phyloP scores from a whole-genome alignment of 805 yeast genomes.

The Zygoascus biomembranicola region DNA sequence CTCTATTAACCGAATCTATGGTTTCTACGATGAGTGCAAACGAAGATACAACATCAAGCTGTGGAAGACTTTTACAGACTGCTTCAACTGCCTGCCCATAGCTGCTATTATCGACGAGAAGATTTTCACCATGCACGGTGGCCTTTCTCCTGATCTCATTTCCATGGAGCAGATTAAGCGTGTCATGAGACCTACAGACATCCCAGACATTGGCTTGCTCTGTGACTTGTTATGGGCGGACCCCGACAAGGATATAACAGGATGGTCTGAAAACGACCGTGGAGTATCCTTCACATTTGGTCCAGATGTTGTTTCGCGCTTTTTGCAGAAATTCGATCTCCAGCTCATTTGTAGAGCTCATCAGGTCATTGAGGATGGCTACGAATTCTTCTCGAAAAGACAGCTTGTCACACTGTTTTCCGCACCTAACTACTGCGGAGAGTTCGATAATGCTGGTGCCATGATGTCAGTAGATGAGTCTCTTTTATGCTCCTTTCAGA shows the following conservation, averaged over 20 bases:
- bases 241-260: conserved; percentile 63
- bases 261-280: conserved; percentile 70
- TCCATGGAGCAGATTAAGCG: conserved; percentile 61
- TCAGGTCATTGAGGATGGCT: conserved; percentile 68
- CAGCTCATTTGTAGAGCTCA: conserved; percentile 55
- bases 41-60: conserved; percentile 4
- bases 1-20: conserved; percentile 38
- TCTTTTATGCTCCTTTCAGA: conserved; percentile 3
- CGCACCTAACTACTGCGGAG: conserved; percentile 5
- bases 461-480: conserved; percentile 68
- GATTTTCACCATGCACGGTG: conserved; percentile 77
- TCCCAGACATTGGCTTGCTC: conserved; percentile 61
- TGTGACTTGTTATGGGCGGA: conserved; percentile 68
- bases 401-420: conserved; percentile 37
- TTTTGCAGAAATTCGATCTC: conserved; percentile 3
- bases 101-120: conserved; percentile 86
- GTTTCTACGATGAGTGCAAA: conserved; percentile 5
- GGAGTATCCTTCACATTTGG: conserved; percentile 65
- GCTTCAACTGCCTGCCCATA: conserved; percentile 60
- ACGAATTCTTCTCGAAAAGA: conserved; percentile 55
- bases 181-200: conserved; percentile 65
- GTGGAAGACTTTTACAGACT: conserved; percentile 5
- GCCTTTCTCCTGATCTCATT: conserved; percentile 57
- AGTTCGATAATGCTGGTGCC: conserved; percentile 80
- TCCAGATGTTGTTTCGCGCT: conserved; percentile 42